Conservation (phyloP, 805 yeast genomes). For the Candida loeiensis region DNA sequence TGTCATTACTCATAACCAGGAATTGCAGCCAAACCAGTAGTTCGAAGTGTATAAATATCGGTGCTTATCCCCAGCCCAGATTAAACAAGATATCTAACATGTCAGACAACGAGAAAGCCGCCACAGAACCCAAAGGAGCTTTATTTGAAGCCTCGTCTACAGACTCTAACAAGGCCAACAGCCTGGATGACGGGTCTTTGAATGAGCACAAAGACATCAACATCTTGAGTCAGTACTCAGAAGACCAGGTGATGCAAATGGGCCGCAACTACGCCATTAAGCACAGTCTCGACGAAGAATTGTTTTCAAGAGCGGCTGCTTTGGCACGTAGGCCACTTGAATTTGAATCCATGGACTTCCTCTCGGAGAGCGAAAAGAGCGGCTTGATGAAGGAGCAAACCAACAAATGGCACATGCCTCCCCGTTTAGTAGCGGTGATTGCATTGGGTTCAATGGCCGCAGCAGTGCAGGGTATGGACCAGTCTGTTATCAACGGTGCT, state of each 20-base stretch:
- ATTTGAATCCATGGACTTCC: slow-evolving; percentile 55
- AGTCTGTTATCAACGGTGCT: slow-evolving; percentile 68
- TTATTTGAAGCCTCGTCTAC: background rate
- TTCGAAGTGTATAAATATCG: background rate
- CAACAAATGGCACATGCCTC: slow-evolving; percentile 43
- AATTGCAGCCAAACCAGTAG: background rate
- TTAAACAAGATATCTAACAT: too few relatives aligned
- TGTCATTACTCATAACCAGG: background rate
- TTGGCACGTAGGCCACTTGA: slow-evolving; percentile 55
- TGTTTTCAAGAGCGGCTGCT: slow-evolving; percentile 60
- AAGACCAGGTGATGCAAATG: slow-evolving; percentile 64
- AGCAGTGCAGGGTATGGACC: slow-evolving; percentile 75
- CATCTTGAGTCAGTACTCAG: slow-evolving; percentile 54
- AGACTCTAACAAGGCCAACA: background rate
- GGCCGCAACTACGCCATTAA: slow-evolving; percentile 62
- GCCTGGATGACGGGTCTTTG: background rate
- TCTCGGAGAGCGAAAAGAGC: slow-evolving; percentile 40
- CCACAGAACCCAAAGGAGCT: background rate
- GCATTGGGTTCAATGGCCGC: slow-evolving; percentile 65
- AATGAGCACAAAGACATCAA: slow-evolving; percentile 23
- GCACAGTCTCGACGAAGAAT: slow-evolving; percentile 52
- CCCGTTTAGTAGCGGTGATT: slow-evolving; percentile 49
- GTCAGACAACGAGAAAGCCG: background rate
- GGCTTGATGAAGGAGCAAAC: slow-evolving; percentile 48
- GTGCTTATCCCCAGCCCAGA: too few relatives aligned